These are phyloP conservation scores for Keqinozyma sinolaborantium DNA, from an alignment of 1,139 yeast species.

Conservation along the genomic window DNA sequence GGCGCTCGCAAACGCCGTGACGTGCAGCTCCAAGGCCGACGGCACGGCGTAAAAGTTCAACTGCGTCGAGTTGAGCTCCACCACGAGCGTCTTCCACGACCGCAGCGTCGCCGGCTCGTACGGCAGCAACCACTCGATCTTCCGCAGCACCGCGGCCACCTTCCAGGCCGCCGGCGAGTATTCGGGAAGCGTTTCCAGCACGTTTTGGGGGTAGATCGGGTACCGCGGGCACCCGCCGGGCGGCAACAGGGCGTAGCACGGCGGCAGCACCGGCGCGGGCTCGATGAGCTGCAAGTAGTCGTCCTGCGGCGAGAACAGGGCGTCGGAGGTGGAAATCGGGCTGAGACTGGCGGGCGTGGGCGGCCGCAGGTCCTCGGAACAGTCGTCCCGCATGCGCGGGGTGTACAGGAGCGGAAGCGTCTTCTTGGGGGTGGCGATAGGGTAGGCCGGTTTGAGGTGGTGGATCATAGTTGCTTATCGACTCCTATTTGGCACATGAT, in stretches of 20 bases:
- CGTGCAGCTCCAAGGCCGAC: constrained; percentile 25
- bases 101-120: constrained; percentile 58
- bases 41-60: constrained; percentile 56
- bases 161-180: constrained; percentile 60
- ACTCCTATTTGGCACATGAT: too few species aligned
- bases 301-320: constrained; percentile 6
- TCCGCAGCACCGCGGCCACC: constrained; percentile 49
- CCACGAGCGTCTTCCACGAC: constrained; percentile 59
- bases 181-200: constrained; percentile 39
- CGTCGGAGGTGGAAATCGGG: background rate
- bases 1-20: constrained; percentile 16
- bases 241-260: constrained; percentile 39
- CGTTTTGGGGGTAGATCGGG: constrained; percentile 31
- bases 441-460: constrained; percentile 4
- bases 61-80: constrained; percentile 75
- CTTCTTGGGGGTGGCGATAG: constrained; percentile 7
- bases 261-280: constrained; percentile 50
- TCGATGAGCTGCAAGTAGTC: constrained; percentile 40
- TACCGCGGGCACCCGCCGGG: constrained; percentile 50
- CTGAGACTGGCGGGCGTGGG: background rate
- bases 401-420: constrained; percentile 4
- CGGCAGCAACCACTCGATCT: constrained; percentile 66
- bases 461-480: background rate
- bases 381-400: background rate
- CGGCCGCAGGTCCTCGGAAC: background rate